These are phyloP conservation scores for Penicillium manginii DNA, from an alignment of 495 filamentous ascomycete genomes.

Conservation along the genomic window DNA sequence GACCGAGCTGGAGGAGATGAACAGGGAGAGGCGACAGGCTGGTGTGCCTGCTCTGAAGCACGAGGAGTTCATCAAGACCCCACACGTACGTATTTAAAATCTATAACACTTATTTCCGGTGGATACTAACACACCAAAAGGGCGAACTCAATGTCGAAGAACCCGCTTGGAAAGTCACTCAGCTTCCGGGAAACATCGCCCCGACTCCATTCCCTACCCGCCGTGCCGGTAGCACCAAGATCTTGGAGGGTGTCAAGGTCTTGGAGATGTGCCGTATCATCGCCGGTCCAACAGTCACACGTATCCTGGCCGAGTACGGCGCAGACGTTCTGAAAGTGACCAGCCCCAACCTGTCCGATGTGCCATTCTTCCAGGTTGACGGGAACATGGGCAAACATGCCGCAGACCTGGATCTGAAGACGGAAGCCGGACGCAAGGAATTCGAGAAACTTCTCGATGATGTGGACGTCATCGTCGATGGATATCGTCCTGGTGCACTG, in stretches of 20 bases:
- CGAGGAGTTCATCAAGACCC: conserved; percentile 64
- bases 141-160: conserved; percentile 51
- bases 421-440: conserved; percentile 49
- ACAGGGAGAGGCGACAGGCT: conserved; percentile 63
- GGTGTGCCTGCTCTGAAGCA: conserved; percentile 68
- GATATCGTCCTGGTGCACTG: conserved; percentile 70
- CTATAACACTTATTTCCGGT: no score
- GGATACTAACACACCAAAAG: conserved; percentile 29
- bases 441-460: conserved; percentile 64
- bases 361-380: conserved; percentile 81
- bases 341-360: conserved; percentile 66
- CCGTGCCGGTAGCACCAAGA: conserved; percentile 31
- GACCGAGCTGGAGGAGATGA: conserved; percentile 66
- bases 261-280: conserved; percentile 71
- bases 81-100: conserved; percentile 51
- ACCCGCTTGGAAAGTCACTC: conserved; percentile 58
- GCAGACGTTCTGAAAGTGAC: conserved; percentile 73
- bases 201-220: conserved; percentile 56
- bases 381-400: conserved; percentile 73
- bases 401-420: conserved; percentile 62
- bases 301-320: conserved; percentile 68
- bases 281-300: conserved; percentile 64
- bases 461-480: conserved; percentile 65
- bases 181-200: conserved; percentile 49
- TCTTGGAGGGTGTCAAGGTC: conserved; percentile 50